phyloP scores from a whole-genome alignment of 106 monocot species.

The Posidonia australis region DNA sequence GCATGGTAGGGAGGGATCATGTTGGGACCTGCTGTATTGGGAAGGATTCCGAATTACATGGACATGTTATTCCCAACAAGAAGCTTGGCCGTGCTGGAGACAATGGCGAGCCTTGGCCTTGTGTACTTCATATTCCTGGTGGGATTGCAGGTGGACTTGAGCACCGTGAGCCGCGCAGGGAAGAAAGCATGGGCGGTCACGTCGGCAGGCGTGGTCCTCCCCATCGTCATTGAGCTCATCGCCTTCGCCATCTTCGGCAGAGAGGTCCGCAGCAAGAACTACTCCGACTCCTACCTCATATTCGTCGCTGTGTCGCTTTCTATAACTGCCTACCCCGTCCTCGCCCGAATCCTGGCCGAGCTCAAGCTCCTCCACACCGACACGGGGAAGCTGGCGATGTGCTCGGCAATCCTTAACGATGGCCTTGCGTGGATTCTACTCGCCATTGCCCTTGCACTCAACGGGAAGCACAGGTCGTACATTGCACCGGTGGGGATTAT shows the following conservation, averaged over 20 bases:
- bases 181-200: constrained; percentile 8
- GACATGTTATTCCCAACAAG: constrained; percentile 5
- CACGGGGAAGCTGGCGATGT: constrained; percentile 7
- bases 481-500: constrained; percentile 13
- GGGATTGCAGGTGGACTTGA: constrained; percentile 9
- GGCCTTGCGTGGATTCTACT: constrained; percentile 10
- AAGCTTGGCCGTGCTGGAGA: constrained; percentile 15
- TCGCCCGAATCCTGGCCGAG: constrained; percentile 10
- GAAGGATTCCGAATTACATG: constrained; percentile 6
- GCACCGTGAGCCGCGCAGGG: neutral
- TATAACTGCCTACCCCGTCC: constrained; percentile 13
- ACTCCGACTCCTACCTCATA: constrained; percentile 4
- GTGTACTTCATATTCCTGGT: constrained; percentile 14
- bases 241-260: neutral
- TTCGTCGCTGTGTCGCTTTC: constrained; percentile 7
- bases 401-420: constrained; percentile 5
- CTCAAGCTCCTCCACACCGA: constrained; percentile 15
- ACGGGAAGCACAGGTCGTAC: constrained; percentile 1
- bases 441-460: neutral
- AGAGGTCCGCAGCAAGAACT: neutral
- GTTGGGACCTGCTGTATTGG: constrained; percentile 5
- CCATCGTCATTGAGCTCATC: constrained; percentile 1
- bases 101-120: constrained; percentile 12
- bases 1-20: neutral
- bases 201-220: neutral